Conservation (phyloP, 257 asterid genomes). For the Nicotiana sylvestris region DNA sequence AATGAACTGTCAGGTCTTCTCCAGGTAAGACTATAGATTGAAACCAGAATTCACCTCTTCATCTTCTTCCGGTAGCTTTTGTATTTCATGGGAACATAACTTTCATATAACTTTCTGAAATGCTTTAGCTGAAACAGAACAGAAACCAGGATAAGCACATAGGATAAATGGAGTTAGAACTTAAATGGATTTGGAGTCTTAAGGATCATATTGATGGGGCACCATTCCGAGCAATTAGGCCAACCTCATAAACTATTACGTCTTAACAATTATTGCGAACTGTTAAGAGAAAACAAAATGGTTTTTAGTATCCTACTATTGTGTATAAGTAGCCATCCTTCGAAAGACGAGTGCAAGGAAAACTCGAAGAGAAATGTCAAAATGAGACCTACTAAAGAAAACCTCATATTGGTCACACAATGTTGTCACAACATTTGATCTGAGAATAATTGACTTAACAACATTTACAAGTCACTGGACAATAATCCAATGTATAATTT, state of each 20-base stretch:
- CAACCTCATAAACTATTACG: background rate
- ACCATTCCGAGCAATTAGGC: background rate
- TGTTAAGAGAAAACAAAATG: background rate
- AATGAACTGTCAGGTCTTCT: background rate
- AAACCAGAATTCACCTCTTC: constrained; percentile 51
- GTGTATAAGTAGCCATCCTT: constrained; percentile 1
- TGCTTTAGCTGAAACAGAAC: constrained; percentile 70
- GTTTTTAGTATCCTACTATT: background rate
- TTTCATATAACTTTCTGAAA: constrained; percentile 63
- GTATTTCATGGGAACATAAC: constrained; percentile 94
- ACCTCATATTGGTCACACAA: background rate
- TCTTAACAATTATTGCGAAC: background rate
- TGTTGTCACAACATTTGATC: background rate
- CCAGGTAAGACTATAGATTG: background rate
- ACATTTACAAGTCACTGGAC: background rate
- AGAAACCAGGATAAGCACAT: background rate
- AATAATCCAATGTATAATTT: background rate
- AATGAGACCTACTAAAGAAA: background rate
- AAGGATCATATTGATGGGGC: background rate
- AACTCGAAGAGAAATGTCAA: background rate
- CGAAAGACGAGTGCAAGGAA: background rate
- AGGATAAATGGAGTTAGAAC: background rate
- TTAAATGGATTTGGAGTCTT: background rate
- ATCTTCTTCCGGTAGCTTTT: constrained; percentile 69
- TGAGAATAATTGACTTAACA: background rate